Evolutionary conservation across 2,329 filamentous ascomycete genomes (phyloP).

Genomic region (Fusarium buharicum): DNA sequence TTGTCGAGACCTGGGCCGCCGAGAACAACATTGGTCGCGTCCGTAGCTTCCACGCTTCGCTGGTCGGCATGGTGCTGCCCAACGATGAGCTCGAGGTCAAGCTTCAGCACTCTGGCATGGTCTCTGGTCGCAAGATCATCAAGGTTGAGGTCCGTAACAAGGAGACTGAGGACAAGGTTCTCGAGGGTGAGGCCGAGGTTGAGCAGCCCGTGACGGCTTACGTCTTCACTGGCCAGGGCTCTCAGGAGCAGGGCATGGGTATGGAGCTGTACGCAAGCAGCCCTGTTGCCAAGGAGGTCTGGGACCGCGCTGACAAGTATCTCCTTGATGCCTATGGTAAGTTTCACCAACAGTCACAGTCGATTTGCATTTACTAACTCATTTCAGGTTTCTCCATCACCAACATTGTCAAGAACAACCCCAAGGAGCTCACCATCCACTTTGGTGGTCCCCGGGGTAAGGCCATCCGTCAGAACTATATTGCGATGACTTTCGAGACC

Average conservation of each 20-base stretch:
- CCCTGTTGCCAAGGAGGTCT: constrained; percentile 93
- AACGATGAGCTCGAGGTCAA: constrained; percentile 96
- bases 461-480: constrained; percentile 98
- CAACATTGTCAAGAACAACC: constrained; percentile 99
- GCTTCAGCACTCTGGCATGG: constrained; percentile 97
- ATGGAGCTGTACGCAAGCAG: constrained; percentile 98
- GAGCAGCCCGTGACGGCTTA: constrained; percentile 97
- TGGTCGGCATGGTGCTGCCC: constrained; percentile 98
- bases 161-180: constrained; percentile 95
- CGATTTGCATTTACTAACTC: constrained; percentile 20
- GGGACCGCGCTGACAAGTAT: constrained; percentile 97
- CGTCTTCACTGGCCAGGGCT: constrained; percentile 97
- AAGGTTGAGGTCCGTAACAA: constrained; percentile 97
- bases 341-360: constrained; percentile 38
- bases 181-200: constrained; percentile 94
- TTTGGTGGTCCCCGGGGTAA: constrained; percentile 97
- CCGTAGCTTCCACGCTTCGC: constrained; percentile 93
- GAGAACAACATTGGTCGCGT: constrained; percentile 99
- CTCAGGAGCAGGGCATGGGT: constrained; percentile 99
- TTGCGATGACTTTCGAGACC: constrained; percentile 99
- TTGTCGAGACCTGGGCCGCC: constrained; percentile 98
- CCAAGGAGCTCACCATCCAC: constrained; percentile 97
- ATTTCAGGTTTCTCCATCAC: constrained; percentile 87
- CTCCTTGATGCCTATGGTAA: constrained; percentile 98
- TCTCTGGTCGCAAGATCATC: constrained; percentile 98